A percentile compares a stretch with the other conserved stretches of the same genome.
phyloP scores from a whole-genome alignment of 169 alveolate species.

The Eimeria tenella region DNA sequence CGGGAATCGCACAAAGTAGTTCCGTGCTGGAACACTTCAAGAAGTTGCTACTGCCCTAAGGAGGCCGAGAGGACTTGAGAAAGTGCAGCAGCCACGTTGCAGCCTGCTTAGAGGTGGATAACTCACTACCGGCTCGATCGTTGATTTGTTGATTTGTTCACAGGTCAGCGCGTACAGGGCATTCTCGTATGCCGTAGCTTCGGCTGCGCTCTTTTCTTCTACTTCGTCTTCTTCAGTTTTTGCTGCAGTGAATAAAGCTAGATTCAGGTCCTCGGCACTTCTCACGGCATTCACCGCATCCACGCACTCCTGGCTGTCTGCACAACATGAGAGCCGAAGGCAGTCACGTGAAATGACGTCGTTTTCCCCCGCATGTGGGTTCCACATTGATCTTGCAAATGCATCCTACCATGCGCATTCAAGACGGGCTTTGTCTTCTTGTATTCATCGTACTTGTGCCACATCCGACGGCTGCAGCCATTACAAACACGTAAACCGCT shows the following conservation, averaged over 20 bases:
- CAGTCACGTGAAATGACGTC: not conserved
- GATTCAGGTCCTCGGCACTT: not conserved
- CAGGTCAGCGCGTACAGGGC: conserved; percentile 9
- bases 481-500: not conserved
- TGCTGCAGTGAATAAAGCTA: not conserved
- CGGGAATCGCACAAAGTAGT: too few relatives aligned
- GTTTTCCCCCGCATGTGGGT: not conserved
- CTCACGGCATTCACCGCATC: conserved; percentile 58
- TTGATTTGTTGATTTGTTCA: not conserved
- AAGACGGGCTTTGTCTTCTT: not conserved
- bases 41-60: not conserved
- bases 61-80: not conserved
- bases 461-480: conserved; percentile 16
- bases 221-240: too few relatives aligned
- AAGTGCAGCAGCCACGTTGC: not conserved
- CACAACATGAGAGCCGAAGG: not conserved
- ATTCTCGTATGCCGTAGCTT: not conserved
- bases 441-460: conserved; percentile 47
- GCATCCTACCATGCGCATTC: conserved; percentile 7
- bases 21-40: not conserved
- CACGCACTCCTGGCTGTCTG: conserved; percentile 3
- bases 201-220: not conserved
- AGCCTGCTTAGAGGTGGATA: too few relatives aligned
- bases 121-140: conserved; percentile 43
- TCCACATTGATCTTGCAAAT: not conserved